Conservation (phyloP, 2,329 filamentous ascomycete species). For the Bipolaris sorokiniana region DNA sequence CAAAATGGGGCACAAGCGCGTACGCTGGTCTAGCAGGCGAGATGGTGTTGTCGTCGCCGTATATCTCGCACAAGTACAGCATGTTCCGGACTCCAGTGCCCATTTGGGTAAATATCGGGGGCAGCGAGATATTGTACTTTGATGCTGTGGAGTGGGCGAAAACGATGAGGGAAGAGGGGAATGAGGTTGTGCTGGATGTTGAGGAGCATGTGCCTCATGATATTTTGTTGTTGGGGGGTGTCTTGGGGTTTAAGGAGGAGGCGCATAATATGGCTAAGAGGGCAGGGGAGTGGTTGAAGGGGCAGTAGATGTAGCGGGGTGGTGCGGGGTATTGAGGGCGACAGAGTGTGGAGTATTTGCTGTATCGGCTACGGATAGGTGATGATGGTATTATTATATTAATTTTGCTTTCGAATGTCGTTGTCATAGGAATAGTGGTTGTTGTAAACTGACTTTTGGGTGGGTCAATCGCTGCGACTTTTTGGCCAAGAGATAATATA, state of each 20-base stretch:
- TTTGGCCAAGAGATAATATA: neutral
- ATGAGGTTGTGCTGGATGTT: constrained; percentile 51
- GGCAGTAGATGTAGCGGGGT: neutral
- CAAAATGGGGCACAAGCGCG: constrained; percentile 51
- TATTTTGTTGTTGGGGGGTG: constrained; percentile 50
- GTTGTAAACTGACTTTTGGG: too few species aligned
- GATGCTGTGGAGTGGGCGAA: constrained; percentile 49
- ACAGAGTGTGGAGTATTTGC: too few species aligned
- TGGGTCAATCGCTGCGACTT: neutral
- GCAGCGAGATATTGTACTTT: constrained; percentile 52
- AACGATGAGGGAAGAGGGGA: constrained; percentile 49
- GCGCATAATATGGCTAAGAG: constrained; percentile 42
- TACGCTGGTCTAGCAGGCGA: constrained; percentile 38
- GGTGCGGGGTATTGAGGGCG: neutral
- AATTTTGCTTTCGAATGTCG: neutral
- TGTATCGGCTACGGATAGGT: too few species aligned
- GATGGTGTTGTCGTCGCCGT: constrained; percentile 35
- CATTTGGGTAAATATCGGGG: constrained; percentile 52
- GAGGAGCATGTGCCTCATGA: constrained; percentile 55
- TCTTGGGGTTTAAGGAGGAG: constrained; percentile 53
- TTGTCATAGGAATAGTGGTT: neutral
- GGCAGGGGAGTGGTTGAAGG: constrained; percentile 47
- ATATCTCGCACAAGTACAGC: constrained; percentile 48
- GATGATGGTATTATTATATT: neutral
- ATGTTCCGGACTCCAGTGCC: constrained; percentile 51